phyloP scores from a whole-genome alignment of 768 basidiomycete species.

The Pilatotrama ljubarskyi region DNA sequence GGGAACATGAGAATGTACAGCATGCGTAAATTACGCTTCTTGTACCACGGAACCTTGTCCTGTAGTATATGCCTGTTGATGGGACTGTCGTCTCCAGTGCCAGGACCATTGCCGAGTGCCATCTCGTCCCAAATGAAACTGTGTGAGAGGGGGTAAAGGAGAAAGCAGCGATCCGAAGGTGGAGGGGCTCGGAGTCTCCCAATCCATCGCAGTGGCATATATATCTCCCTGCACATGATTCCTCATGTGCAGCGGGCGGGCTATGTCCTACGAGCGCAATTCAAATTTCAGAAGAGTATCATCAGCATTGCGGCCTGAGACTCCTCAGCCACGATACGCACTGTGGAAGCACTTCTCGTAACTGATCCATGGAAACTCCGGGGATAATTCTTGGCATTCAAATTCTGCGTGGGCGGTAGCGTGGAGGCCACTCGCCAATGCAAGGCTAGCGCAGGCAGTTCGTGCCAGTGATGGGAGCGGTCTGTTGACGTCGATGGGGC shows the following conservation, averaged over 20 bases:
- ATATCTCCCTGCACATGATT: background rate
- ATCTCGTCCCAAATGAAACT: background rate
- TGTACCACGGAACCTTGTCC: constrained; percentile 61
- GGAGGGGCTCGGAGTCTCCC: background rate
- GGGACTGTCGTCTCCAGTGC: background rate
- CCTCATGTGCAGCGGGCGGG: background rate
- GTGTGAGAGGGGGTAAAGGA: background rate
- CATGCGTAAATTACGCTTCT: constrained; percentile 56
- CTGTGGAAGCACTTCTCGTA: constrained; percentile 1
- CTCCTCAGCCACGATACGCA: background rate
- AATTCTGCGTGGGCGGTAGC: background rate
- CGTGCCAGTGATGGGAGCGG: background rate
- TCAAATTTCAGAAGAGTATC: background rate
- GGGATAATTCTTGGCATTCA: constrained; percentile 12
- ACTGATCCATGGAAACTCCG: constrained; percentile 24
- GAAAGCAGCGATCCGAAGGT: background rate
- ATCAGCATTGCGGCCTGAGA: background rate
- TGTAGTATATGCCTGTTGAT: constrained; percentile 22
- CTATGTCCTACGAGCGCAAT: background rate
- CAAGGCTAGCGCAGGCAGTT: background rate
- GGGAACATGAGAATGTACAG: constrained; percentile 60
- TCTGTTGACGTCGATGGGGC: background rate
- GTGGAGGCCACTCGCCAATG: background rate
- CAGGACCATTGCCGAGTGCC: constrained; percentile 4
- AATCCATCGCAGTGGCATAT: background rate